phyloP scores from a whole-genome alignment of 371 early-diverging fungal species.

The Parasitella parasitica region DNA sequence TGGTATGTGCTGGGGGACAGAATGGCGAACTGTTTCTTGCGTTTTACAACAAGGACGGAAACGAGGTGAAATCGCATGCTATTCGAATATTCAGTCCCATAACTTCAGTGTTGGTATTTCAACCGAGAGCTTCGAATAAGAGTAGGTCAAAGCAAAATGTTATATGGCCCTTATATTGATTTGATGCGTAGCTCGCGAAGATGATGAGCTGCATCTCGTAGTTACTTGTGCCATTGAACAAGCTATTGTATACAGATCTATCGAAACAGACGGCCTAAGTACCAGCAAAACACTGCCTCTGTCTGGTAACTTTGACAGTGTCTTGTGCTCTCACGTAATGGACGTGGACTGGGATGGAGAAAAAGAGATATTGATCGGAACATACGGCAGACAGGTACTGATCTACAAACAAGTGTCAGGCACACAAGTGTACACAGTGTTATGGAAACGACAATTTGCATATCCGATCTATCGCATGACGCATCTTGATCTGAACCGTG shows the following conservation, averaged over 20 bases:
- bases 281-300: constrained; percentile 49
- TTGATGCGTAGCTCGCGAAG: constrained; percentile 10
- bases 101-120: constrained; percentile 48
- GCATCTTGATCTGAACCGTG: constrained; percentile 68
- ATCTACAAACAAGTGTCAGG: constrained; percentile 66
- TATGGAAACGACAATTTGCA: constrained; percentile 70
- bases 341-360: constrained; percentile 77
- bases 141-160: no score
- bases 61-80: constrained; percentile 31
- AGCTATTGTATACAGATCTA: constrained; percentile 56
- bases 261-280: constrained; percentile 43
- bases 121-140: constrained; percentile 47
- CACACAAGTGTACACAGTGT: constrained; percentile 53
- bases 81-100: constrained; percentile 48
- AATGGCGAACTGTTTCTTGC: constrained; percentile 56
- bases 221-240: constrained; percentile 68
- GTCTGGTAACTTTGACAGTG: constrained; percentile 63
- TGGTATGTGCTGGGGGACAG: constrained; percentile 65
- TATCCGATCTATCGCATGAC: constrained; percentile 71
- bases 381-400: constrained; percentile 70
- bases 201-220: constrained; percentile 51
- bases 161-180: no score
- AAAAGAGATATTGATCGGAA: constrained; percentile 71
- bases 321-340: constrained; percentile 69
- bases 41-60: constrained; percentile 35